phyloP scores from a whole-genome alignment of 441 rosid species.

The Dalechampia spathulata region DNA sequence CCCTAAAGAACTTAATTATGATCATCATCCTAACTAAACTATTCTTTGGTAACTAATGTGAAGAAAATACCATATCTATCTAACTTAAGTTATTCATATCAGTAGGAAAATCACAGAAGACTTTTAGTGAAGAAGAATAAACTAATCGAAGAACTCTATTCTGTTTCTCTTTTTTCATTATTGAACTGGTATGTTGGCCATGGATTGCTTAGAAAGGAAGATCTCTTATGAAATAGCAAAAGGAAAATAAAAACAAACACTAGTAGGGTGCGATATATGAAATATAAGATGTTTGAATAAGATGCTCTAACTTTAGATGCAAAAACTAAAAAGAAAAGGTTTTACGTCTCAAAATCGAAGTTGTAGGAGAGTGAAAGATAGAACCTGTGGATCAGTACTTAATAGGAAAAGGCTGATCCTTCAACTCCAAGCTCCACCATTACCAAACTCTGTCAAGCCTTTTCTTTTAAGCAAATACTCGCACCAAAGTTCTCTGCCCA shows the following conservation, averaged over 20 bases:
- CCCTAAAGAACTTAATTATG: no score
- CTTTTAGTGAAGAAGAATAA: background rate
- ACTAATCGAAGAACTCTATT: background rate
- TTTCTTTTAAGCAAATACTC: conserved; percentile 82
- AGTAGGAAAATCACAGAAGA: background rate
- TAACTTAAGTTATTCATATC: background rate
- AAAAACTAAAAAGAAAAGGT: background rate
- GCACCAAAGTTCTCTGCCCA: conserved; percentile 32
- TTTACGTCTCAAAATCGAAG: conserved; percentile 8
- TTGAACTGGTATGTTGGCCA: background rate
- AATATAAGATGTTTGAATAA: conserved; percentile 22
- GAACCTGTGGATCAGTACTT: conserved; percentile 26
- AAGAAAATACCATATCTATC: background rate
- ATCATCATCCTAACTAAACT: no score
- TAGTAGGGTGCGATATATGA: conserved; percentile 14
- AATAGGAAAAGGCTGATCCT: conserved; percentile 38
- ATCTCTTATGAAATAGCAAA: conserved; percentile 3
- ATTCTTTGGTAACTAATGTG: background rate
- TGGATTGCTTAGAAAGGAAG: conserved; percentile 28
- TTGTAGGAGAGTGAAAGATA: conserved; percentile 20
- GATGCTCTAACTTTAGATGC: conserved; percentile 26
- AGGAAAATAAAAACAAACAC: background rate
- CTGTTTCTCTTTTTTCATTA: no score
- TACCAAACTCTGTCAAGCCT: conserved; percentile 69
- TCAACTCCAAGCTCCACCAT: conserved; percentile 62